Conservation (phyloP, 1,139 yeast genomes). For the Suhomyces ambrosiae region DNA sequence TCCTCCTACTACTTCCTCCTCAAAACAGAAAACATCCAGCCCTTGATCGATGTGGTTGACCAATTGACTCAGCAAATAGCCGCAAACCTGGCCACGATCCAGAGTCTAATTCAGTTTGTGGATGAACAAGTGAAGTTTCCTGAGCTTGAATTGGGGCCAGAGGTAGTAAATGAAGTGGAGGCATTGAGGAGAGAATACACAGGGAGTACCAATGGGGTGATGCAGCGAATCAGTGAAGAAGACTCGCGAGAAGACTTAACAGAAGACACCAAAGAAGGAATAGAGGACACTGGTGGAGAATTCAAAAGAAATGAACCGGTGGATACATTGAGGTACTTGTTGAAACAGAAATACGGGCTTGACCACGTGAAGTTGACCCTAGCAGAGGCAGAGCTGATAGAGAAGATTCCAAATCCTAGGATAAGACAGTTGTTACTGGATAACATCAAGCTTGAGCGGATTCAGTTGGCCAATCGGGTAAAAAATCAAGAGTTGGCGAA, state of each 20-base stretch:
- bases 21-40: slow-evolving; percentile 42
- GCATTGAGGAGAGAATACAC: neutral
- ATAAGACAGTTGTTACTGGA: slow-evolving; percentile 25
- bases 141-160: slow-evolving; percentile 10
- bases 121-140: slow-evolving; percentile 30
- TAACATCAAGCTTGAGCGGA: slow-evolving; percentile 25
- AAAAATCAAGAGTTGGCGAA: slow-evolving; percentile 28
- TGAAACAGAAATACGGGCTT: slow-evolving; percentile 20
- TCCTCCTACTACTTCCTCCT: slow-evolving; percentile 25
- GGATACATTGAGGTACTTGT: slow-evolving; percentile 20
- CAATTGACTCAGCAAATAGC: slow-evolving; percentile 26
- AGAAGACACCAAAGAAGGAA: too few species aligned
- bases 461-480: slow-evolving; percentile 22
- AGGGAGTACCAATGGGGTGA: neutral
- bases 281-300: too few species aligned
- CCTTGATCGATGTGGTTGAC: slow-evolving; percentile 28
- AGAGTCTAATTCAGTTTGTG: slow-evolving; percentile 25
- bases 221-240: slow-evolving; percentile 1
- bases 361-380: slow-evolving; percentile 10
- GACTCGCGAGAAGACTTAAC: neutral
- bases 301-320: too few species aligned
- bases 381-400: neutral
- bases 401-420: slow-evolving; percentile 4
- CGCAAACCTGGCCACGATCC: slow-evolving; percentile 28
- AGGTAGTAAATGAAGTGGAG: slow-evolving; percentile 5